These are phyloP conservation scores for Alternaria sp. DNA, from an alignment of 2,329 filamentous ascomycete genomes.

Conservation along the genomic window DNA sequence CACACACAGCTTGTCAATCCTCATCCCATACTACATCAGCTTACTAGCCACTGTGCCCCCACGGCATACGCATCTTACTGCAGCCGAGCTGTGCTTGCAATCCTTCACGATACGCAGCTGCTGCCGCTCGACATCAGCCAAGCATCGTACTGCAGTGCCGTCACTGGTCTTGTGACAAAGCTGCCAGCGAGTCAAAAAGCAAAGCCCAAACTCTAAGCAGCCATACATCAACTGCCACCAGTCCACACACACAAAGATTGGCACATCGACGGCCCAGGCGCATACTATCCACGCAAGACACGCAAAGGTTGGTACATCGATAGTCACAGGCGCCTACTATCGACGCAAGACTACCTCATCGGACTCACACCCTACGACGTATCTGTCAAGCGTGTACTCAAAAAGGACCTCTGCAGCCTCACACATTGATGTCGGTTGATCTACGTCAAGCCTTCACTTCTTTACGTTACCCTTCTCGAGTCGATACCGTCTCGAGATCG, in stretches of 20 bases:
- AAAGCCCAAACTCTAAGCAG: constrained; percentile 24
- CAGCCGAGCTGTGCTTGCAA: constrained; percentile 28
- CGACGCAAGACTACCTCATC: constrained; percentile 28
- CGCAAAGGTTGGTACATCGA: constrained; percentile 23
- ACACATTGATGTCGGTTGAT: constrained; percentile 65
- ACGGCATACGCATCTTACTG: constrained; percentile 37
- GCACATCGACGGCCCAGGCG: constrained; percentile 26
- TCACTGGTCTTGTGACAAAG: constrained; percentile 44
- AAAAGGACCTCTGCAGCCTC: constrained; percentile 39
- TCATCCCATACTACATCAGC: constrained; percentile 28
- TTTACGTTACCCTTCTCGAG: constrained; percentile 62
- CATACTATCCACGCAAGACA: constrained; percentile 20
- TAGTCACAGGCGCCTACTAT: constrained; percentile 23
- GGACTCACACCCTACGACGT: constrained; percentile 14
- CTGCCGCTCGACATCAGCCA: constrained; percentile 30
- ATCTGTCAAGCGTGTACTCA: constrained; percentile 19
- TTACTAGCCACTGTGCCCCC: constrained; percentile 29
- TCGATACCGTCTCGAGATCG: constrained; percentile 63
- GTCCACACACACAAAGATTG: constrained; percentile 22
- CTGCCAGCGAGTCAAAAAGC: constrained; percentile 32
- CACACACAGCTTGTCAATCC: constrained; percentile 18
- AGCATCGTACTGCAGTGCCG: constrained; percentile 40
- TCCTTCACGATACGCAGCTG: constrained; percentile 27
- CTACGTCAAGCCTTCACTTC: constrained; percentile 61
- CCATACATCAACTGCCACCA: constrained; percentile 31